Conservation (phyloP, 192 early-diverging fungal species). For the Chytriomyces confervae region DNA sequence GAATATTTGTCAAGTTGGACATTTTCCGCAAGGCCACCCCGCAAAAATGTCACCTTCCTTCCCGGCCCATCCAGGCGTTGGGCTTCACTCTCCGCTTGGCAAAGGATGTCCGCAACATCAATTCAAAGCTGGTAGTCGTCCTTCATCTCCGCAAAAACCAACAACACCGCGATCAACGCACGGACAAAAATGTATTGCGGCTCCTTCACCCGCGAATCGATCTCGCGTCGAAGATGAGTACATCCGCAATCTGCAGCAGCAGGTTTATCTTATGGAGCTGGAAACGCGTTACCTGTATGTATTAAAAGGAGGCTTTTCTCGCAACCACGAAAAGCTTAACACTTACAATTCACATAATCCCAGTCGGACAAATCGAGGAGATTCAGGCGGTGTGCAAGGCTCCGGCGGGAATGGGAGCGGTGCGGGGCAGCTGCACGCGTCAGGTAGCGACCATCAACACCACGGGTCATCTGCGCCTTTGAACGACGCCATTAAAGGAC, state of each 20-base stretch:
- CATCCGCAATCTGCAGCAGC: constrained; percentile 64
- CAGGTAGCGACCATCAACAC: not conserved
- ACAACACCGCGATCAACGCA: not conserved
- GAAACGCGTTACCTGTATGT: constrained; percentile 63
- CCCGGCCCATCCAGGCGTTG: constrained; percentile 13
- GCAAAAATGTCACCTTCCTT: not conserved
- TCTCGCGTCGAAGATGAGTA: constrained; percentile 57
- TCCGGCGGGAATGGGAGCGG: not conserved
- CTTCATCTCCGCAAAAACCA: not conserved
- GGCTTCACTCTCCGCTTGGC: constrained; percentile 22
- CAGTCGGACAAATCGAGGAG: not conserved
- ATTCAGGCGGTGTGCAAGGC: not conserved
- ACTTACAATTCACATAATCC: not conserved
- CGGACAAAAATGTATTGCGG: not conserved
- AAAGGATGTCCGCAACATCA: constrained; percentile 11
- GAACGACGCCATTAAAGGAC: constrained; percentile 53
- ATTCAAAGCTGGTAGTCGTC: not conserved
- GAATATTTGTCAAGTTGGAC: too few relatives aligned
- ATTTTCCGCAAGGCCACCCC: too few relatives aligned
- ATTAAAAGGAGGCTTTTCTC: not conserved
- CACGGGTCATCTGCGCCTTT: constrained; percentile 40
- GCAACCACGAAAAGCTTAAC: not conserved
- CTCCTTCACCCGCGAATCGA: not conserved
- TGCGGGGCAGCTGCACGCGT: not conserved
- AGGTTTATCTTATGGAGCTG: constrained; percentile 64